Evolutionary conservation across 148 eudicot genomes (phyloP).

Genomic region (Simmondsia chinensis): DNA sequence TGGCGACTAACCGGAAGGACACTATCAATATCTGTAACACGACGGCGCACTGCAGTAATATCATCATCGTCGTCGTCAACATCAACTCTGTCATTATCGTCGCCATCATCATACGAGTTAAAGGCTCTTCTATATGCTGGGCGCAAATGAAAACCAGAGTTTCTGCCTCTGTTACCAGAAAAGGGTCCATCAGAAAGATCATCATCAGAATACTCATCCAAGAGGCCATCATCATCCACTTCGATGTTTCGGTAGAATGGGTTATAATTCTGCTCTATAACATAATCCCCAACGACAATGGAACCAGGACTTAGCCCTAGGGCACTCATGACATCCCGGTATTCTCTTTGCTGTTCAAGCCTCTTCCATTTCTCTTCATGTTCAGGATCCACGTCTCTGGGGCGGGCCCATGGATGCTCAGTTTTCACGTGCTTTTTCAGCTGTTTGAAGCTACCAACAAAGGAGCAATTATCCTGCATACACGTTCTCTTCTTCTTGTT

Average conservation of each 20-base stretch:
- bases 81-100: slow-evolving; percentile 14
- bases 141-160: slow-evolving; percentile 13
- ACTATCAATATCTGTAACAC: slow-evolving; percentile 7
- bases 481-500: slow-evolving; percentile 58
- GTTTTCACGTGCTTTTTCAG: slow-evolving; percentile 62
- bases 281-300: slow-evolving; percentile 69
- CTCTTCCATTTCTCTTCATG: slow-evolving; percentile 71
- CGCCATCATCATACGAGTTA: slow-evolving; percentile 25
- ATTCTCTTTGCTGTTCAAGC: slow-evolving; percentile 56
- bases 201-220: slow-evolving; percentile 28
- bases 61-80: slow-evolving; percentile 10
- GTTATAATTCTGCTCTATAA: slow-evolving; percentile 39
- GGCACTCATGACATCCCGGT: slow-evolving; percentile 64
- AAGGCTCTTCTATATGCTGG: slow-evolving; percentile 23
- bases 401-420: slow-evolving; percentile 56
- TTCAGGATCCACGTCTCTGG: slow-evolving; percentile 70
- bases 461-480: slow-evolving; percentile 63
- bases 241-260: slow-evolving; percentile 24
- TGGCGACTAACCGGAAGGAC: slow-evolving; percentile 24
- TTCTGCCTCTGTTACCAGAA: slow-evolving; percentile 16
- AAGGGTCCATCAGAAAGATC: slow-evolving; percentile 22
- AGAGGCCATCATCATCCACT: slow-evolving; percentile 26
- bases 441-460: slow-evolving; percentile 59
- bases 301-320: slow-evolving; percentile 67
- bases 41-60: too few species aligned